These are phyloP conservation scores for thale cress (Arabidopsis thaliana) DNA, from an alignment of 345 rosid species.

Conservation along the genomic window DNA sequence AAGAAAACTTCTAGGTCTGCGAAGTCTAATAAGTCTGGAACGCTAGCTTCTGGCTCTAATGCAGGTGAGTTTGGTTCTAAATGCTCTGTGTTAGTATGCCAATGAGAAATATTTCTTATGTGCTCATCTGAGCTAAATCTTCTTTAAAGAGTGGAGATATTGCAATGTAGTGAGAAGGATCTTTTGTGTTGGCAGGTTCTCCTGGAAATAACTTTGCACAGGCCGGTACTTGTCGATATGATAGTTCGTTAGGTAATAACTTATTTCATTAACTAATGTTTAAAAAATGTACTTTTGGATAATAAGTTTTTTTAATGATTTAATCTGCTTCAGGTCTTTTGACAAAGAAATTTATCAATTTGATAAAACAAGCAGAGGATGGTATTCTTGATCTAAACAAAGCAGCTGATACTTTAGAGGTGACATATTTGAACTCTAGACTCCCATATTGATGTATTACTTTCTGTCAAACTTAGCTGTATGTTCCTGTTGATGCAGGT, in stretches of 20 bases:
- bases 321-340: conserved; percentile 70
- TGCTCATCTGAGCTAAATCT: conserved; percentile 20
- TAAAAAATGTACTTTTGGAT: neutral
- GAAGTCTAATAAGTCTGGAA: conserved; percentile 64
- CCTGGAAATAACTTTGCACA: conserved; percentile 79
- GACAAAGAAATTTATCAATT: conserved; percentile 96
- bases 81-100: conserved; percentile 7
- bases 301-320: conserved; percentile 4
- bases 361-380: conserved; percentile 95
- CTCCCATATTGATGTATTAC: conserved; percentile 2
- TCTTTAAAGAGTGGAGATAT: conserved; percentile 23
- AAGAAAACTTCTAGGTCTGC: conserved; percentile 64
- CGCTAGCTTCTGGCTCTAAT: conserved; percentile 65
- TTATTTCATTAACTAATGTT: conserved; percentile 18
- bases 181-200: conserved; percentile 75
- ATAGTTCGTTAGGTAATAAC: conserved; percentile 89
- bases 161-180: conserved; percentile 36
- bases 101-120: neutral
- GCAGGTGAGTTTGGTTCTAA: conserved; percentile 55
- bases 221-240: conserved; percentile 93
- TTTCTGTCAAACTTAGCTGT: conserved; percentile 15
- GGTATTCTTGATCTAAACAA: conserved; percentile 95
- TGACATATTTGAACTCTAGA: conserved; percentile 34
- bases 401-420: conserved; percentile 96
- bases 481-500: conserved; percentile 59